Evolutionary conservation across 495 filamentous ascomycete species (phyloP).

Genomic region (Amphirosellinia nigrospora): DNA sequence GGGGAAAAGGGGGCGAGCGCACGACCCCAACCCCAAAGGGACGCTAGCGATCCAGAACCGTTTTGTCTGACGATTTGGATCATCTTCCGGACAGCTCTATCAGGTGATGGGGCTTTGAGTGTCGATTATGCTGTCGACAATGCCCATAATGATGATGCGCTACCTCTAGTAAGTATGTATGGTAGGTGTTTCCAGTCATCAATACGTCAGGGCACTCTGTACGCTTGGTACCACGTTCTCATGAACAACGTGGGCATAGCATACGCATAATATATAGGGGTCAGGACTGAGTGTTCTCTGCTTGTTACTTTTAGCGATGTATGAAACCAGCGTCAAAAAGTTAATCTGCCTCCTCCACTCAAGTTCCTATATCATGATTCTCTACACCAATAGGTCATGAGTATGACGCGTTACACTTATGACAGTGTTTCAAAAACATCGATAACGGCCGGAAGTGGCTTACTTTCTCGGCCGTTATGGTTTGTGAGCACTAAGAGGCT

Average conservation of each 20-base stretch:
- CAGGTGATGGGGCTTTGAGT: not conserved
- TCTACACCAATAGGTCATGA: not conserved
- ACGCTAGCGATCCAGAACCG: not conserved
- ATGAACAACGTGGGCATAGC: not conserved
- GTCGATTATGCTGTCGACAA: constrained; percentile 1
- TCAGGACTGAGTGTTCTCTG: not conserved
- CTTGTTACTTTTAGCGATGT: too few species aligned
- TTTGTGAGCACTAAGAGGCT: not conserved
- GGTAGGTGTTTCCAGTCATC: not conserved
- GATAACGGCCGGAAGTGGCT: not conserved
- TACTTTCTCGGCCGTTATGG: not conserved
- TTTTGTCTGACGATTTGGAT: constrained; percentile 1
- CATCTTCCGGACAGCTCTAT: constrained; percentile 10
- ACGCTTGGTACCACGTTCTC: not conserved
- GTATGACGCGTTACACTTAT: not conserved
- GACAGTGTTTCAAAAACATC: not conserved
- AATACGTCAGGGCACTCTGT: not conserved
- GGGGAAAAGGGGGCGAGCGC: constrained; percentile 18
- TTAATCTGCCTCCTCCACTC: not conserved
- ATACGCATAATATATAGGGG: not conserved
- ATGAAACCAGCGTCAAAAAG: not conserved
- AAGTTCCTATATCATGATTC: not conserved
- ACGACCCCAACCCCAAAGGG: not conserved
- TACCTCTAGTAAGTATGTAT: not conserved
- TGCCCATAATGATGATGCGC: not conserved